Base-by-base conservation (phyloP, 768 basidiomycete species). In the Hericium erinaceus region DNA sequence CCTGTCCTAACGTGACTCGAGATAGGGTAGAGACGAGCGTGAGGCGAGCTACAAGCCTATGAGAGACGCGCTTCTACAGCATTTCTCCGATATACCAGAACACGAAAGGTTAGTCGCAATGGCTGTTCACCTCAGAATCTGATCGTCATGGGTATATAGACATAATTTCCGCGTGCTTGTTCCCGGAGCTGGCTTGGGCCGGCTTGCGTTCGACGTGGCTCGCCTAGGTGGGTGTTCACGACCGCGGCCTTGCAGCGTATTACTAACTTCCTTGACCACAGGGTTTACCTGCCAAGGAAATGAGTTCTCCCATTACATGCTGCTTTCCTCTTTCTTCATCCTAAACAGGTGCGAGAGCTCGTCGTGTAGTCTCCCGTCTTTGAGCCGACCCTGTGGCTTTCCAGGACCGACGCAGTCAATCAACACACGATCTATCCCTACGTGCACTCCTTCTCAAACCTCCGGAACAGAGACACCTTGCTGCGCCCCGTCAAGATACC, bases 291-390 rank as follows among this genome's bases (percentile, higher is more conserved):
- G 89, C 61, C 94, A 95, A 70, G 94, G 89, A 20, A 97, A 97
- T 67, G 95, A 98, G 70, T 97, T 97, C 68, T 93, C 91, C 37
- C 89, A 95, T 62, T 92, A 92, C 70, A 95, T 95, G 93, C 79
- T 98, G 12, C 81, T 98, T 4, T 77, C 89, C 2, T 97, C 95
- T 4, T 87, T 85, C 66, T 89, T 88, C 68, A 83, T 97, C 18
- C 74, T 98, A 52, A 98, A 98, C 67, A 80, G 80, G 93, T 92
- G 64, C 10, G 79, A 54, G 54, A 40, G 22, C 54, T 13, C n/a
- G 15, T 33, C 39, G 33, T 11, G 4, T 18, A 28, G 18, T 2
- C 24, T 16, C 28, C 10, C 13, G 15, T 16, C 33, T 44, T 48
- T 53, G 18, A 48, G 9, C 55, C 53, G 15, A 9, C 40, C 49